Evolutionary conservation across 495 filamentous ascomycete genomes (phyloP), one percentile per base, ranked within the genome.

Genomic region (Daldinia caldariorum): DNA sequence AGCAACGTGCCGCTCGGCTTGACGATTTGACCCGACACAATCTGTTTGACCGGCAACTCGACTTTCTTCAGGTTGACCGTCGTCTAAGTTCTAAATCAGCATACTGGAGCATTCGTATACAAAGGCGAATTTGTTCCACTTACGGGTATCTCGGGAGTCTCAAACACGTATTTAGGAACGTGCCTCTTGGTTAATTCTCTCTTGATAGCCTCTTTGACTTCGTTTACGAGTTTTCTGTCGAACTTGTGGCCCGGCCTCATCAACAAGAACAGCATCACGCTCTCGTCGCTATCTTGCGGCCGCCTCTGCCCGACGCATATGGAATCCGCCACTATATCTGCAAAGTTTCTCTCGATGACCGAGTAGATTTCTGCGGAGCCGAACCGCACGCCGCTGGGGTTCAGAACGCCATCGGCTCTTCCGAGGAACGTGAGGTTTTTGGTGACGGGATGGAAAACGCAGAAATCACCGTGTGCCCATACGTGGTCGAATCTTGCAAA

Each of bases 61-160:
- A 95, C 92, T 77, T 95, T 95, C 76, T 94, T 95, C 18, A 91
- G 75, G 77, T 94, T 95, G 60, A 95, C 88, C 6, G 92, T 94
- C 0, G 88, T 91, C 89, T 92, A 69, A 69, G 18, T 71, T 43
- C 9, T 14, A 56, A 61, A 53, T 72, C 41, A 72, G 70, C 31
- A 47, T 31, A 34, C 26, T 1, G 0, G 16, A 26, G n/a, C 60
- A 41, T 51, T 26, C n/a, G 12, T 16, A 26, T 26, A 26, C 2
- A 20, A 6, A 58, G 4, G 47, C 12, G 7, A 37, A 29, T 32
- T 62, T 22, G 1, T 26, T 49, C 29, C 10, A 86, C 90, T 74
- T 80, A 92, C 90, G 61, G 92, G 92, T 74, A 95, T 94, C 65
- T 90, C 92, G 3, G 85, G 85, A 12, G 91, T 93, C 83, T 92